Base-by-base conservation (phyloP, 371 early-diverging fungal genomes). In the Parasitella parasitica region DNA sequence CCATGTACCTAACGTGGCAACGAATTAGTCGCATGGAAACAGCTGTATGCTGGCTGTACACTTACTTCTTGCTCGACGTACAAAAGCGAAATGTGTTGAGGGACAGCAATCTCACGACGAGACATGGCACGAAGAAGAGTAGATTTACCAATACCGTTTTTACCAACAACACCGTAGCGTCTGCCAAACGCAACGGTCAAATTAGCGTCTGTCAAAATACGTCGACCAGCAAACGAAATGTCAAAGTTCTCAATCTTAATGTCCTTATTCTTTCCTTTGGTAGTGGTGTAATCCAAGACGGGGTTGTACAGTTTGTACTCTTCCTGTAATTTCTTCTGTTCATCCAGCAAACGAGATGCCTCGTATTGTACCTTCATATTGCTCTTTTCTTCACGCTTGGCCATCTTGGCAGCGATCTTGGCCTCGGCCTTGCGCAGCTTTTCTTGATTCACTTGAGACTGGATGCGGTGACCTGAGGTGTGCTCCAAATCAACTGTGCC, bases 101-200 rank as follows among this genome's bases (percentile, higher is more conserved):
- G 95, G 13, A 95, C 90, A 26, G 82, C 80, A 61, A 99, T 80
- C 75, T 97, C 97, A 70, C 95, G 87, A 71, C 85, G 81, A 18
- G 96, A 93, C 64, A 99, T 91, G 30, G 94, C 93, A 34, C 95
- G 89, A 46, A 99, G 68, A 35, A 99, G 82, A 8, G 99, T 99
- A 11, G 98, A 96, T 82, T 99, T 99, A 70, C 89, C 89, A 51
- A 97, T 92, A 85, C 99, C 99, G 88, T 99, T 99, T 66, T 93
- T 90, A 63, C 99, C 99, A 15, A 99, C 92, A 15, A 99, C 85
- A 75, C 98, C 98, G 78, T 81, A 97, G 48, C 97, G 84, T 60
- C 98, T 87, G 32, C 97, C 97, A 81, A 88, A 94, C 16, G 87
- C 85, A 68, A 99, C 70, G 6, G 87, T 89, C 36, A 99, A 69